A percentile compares a stretch with the other conserved stretches of the same genome.
phyloP scores from a whole-genome alignment of 2,329 filamentous ascomycete species.

The Fusarium caatingaense region DNA sequence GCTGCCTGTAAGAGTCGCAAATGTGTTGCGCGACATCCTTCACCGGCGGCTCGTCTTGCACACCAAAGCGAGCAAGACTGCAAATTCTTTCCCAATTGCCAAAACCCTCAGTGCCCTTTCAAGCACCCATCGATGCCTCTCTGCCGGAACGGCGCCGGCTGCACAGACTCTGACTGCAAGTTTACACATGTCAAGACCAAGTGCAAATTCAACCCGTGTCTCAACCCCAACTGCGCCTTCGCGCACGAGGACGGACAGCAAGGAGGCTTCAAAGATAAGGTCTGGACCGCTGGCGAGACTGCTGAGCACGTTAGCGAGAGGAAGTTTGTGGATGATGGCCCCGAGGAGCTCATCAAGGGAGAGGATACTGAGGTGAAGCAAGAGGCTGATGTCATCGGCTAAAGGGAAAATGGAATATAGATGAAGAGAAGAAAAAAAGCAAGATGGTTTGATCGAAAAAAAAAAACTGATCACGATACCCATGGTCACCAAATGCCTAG shows the following conservation, averaged over 20 bases:
- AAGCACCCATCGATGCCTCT: slow-evolving; percentile 87
- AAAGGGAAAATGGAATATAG: slow-evolving; percentile 32
- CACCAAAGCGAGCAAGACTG: slow-evolving; percentile 88
- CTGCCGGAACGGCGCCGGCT: slow-evolving; percentile 92
- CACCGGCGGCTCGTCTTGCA: slow-evolving; percentile 81
- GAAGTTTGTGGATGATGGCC: slow-evolving; percentile 81
- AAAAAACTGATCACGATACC: slow-evolving; percentile 39
- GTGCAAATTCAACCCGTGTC: slow-evolving; percentile 92
- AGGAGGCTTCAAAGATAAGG: slow-evolving; percentile 86
- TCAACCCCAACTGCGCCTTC: slow-evolving; percentile 88
- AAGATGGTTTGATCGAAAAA: slow-evolving; percentile 23
- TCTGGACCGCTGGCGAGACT: slow-evolving; percentile 77
- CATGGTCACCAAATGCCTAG: slow-evolving; percentile 27
- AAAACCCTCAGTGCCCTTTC: slow-evolving; percentile 88
- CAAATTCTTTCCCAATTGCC: slow-evolving; percentile 92
- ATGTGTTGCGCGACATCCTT: slow-evolving; percentile 91
- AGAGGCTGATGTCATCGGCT: slow-evolving; percentile 55
- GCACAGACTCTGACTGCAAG: slow-evolving; percentile 82
- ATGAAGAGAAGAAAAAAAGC: slow-evolving; percentile 4
- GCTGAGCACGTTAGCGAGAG: slow-evolving; percentile 84
- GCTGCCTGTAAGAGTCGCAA: slow-evolving; percentile 96
- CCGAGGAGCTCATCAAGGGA: slow-evolving; percentile 80
- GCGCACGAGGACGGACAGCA: slow-evolving; percentile 93
- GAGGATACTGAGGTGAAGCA: slow-evolving; percentile 55
- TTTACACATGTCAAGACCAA: slow-evolving; percentile 87